Percentiles rank a stretch among this genome's conserved stretches.
Evolutionary conservation across 2,329 filamentous ascomycete species (phyloP).

Genomic region (Monilinia aucupariae): DNA sequence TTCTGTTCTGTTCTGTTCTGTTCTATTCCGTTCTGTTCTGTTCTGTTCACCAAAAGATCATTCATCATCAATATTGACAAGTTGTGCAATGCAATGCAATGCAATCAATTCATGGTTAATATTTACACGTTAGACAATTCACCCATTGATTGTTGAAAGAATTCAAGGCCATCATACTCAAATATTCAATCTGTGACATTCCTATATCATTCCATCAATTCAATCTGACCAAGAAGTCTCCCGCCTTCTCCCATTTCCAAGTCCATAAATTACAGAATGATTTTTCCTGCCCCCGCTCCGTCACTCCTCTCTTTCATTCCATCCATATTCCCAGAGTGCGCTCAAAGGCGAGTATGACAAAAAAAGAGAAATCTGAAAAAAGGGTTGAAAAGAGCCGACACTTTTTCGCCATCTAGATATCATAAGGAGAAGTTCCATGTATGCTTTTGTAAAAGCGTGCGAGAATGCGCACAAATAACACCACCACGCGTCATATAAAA

Average conservation of each 20-base stretch:
- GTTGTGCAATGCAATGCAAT: too few relatives aligned
- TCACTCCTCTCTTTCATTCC: neutral
- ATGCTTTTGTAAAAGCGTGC: constrained; percentile 10
- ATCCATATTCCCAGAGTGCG: neutral
- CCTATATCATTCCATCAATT: neutral
- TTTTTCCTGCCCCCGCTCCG: neutral
- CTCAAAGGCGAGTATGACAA: constrained; percentile 5
- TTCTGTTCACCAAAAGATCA: neutral
- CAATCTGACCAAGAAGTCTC: neutral
- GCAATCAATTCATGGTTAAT: too few relatives aligned
- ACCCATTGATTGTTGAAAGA: too few relatives aligned
- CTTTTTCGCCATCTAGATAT: constrained; percentile 12
- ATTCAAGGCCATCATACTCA: too few relatives aligned
- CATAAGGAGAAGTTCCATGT: constrained; percentile 17
- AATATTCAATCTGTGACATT: neutral
- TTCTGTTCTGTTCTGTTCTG: too few relatives aligned
- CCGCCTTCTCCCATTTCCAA: neutral
- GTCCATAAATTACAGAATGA: constrained; percentile 16
- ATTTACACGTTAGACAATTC: neutral
- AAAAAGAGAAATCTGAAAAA: neutral
- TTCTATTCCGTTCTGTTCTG: too few relatives aligned
- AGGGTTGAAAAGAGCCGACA: neutral
- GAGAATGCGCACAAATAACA: neutral
- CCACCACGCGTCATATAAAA: neutral
- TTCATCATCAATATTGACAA: neutral